phyloP scores from a whole-genome alignment of 2,329 filamentous ascomycete species.

The Claviceps arundinis region DNA sequence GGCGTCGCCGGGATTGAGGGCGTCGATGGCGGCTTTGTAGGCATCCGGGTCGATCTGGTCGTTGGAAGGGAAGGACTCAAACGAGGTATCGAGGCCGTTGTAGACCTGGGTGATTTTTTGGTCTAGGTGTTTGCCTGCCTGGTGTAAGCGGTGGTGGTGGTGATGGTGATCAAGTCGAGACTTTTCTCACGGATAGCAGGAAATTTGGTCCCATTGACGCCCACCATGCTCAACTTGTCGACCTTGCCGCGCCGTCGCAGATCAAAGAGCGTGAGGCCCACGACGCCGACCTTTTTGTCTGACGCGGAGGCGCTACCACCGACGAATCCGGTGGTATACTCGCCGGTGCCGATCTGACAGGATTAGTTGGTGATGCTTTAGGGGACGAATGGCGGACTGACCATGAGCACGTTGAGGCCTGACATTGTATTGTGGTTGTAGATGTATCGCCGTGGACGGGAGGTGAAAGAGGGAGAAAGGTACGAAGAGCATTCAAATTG shows the following conservation, averaged over 20 bases:
- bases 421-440: constrained; percentile 32
- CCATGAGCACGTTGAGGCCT: constrained; percentile 57
- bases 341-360: constrained; percentile 67
- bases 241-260: constrained; percentile 81
- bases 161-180: not conserved
- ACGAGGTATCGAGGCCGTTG: constrained; percentile 78
- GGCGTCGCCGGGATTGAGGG: constrained; percentile 66
- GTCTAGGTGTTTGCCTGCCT: constrained; percentile 62
- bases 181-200: constrained; percentile 63
- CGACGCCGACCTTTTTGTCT: constrained; percentile 93
- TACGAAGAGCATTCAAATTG: not conserved
- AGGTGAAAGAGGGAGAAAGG: not conserved
- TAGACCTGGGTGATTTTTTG: constrained; percentile 82
- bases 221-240: constrained; percentile 74
- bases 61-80: constrained; percentile 70
- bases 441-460: not conserved
- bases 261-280: constrained; percentile 81
- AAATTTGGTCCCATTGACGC: constrained; percentile 78
- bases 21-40: constrained; percentile 82
- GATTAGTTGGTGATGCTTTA: not conserved
- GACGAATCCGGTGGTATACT: constrained; percentile 94
- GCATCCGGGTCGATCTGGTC: constrained; percentile 61
- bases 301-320: constrained; percentile 70
- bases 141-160: not conserved
- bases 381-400: constrained; percentile 23